A percentile compares a stretch with the other conserved stretches of the same genome.
Evolutionary conservation across 2,329 filamentous ascomycete genomes (phyloP).

Genomic region (Metarhizium sp.): DNA sequence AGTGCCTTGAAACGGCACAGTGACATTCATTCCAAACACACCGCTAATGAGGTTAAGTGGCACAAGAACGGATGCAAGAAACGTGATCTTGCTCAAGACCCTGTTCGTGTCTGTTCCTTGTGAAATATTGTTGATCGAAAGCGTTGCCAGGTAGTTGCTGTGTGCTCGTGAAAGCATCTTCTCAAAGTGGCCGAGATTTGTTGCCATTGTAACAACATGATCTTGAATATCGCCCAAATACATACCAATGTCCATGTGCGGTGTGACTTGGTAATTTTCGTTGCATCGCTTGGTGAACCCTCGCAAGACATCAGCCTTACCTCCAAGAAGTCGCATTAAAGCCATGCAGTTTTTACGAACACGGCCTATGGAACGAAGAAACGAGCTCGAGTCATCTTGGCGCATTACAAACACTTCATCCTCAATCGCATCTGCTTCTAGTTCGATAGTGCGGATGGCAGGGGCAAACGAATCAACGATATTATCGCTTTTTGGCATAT

Average conservation of each 20-base stretch:
- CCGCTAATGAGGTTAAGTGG: conserved; percentile 88
- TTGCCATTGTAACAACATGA: conserved; percentile 99
- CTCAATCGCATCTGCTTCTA: conserved; percentile 85
- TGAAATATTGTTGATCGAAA: conserved; percentile 83
- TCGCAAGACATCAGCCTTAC: conserved; percentile 96
- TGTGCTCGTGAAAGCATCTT: conserved; percentile 94
- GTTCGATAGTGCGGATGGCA: conserved; percentile 76
- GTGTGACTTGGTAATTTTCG: conserved; percentile 90
- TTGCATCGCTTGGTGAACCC: conserved; percentile 99
- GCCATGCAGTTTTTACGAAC: conserved; percentile 93
- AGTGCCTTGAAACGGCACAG: conserved; percentile 51
- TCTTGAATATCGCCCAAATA: conserved; percentile 98
- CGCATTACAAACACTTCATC: conserved; percentile 91
- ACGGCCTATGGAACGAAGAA: conserved; percentile 79
- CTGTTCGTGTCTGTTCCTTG: conserved; percentile 84
- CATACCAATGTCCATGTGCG: conserved; percentile 90
- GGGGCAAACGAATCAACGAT: conserved; percentile 95
- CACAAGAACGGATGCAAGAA: conserved; percentile 90
- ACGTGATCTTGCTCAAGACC: conserved; percentile 87
- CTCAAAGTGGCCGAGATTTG: conserved; percentile 88
- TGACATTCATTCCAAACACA: conserved; percentile 82
- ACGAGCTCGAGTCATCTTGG: conserved; percentile 78
- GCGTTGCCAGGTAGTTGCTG: conserved; percentile 91
- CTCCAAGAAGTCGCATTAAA: conserved; percentile 82
- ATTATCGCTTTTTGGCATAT: conserved; percentile 55